Base-by-base conservation (phyloP, 192 early-diverging fungal species). In the Backusella macrospora region DNA sequence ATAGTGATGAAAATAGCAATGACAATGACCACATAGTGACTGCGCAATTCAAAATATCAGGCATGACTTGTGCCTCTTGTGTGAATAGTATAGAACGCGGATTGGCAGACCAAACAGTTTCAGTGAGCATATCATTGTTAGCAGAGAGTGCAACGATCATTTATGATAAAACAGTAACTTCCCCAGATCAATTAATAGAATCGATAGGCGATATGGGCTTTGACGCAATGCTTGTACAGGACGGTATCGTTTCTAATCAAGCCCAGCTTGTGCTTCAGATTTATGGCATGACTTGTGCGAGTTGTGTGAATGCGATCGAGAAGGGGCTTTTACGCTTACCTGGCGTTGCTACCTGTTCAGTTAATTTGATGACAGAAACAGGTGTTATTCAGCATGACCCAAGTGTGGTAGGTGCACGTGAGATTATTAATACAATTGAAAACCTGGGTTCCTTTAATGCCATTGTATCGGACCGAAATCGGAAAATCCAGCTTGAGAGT, bases 21-120 rank as follows among this genome's bases (percentile, higher is more conserved):
- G 47, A 84, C 7, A 85, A 84, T 7, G 79, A 80, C 26, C 75
- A 74, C 84, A 7, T 71, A 94, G 18, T 88, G 26, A 78, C 73
- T 4, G 82, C 91, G 6, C 88, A 89, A 63, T 82, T 98, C 21
- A 86, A 93, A 72, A 87, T 98, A 29, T 94, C 88, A 74, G 96
- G 96, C 23, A 96, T 98, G 96, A 92, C 91, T 18, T 94, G 92
- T 69, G 92, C 91, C 9, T 87, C 86, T 55, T 95, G 94, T 70
- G 91, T 90, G n/a, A 86, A 89, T n/a, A 81, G 86, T n/a, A 90
- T 98, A 40, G 94, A 96, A 74, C 87, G 88, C 15, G 81, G 78
- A 63, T 75, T 92, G 1, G 73, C 80, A 2, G 74, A 82, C 0
- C 96, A 93, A 21, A 83, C 97, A 8, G 59, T 85, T 5, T 85